Conservation (phyloP, 257 asterid genomes). For the Apocynum venetum region DNA sequence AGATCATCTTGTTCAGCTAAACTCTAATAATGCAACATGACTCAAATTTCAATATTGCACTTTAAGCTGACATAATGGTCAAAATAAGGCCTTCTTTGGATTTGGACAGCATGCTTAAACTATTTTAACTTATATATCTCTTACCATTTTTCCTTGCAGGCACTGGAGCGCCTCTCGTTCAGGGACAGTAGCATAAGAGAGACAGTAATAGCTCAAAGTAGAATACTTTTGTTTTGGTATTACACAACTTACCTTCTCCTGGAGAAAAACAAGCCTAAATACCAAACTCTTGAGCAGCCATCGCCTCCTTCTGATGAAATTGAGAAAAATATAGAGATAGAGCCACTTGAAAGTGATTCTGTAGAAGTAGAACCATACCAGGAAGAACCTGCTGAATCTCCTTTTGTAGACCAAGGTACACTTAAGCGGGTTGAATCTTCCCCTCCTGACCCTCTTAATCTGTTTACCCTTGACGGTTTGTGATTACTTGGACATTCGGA, state of each 20-base stretch:
- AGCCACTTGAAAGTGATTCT: constrained; percentile 45
- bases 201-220: constrained; percentile 72
- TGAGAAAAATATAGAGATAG: constrained; percentile 33
- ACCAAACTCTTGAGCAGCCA: constrained; percentile 72
- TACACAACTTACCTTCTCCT: constrained; percentile 83
- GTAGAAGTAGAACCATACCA: constrained; percentile 36
- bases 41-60: too few species aligned
- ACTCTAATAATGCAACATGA: not conserved
- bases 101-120: not conserved
- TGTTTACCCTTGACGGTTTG: constrained; percentile 80
- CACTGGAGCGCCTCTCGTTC: constrained; percentile 76
- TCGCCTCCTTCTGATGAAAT: constrained; percentile 39
- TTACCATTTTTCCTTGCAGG: constrained; percentile 37
- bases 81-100: not conserved
- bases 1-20: not conserved
- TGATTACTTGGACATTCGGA: constrained; percentile 51
- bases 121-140: not conserved
- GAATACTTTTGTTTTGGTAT: constrained; percentile 84
- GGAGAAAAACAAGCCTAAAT: constrained; percentile 88
- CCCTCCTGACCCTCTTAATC: constrained; percentile 70
- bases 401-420: constrained; percentile 73
- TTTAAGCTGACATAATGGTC: not conserved
- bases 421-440: constrained; percentile 61
- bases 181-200: constrained; percentile 70
- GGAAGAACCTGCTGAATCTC: constrained; percentile 45